Percentiles rank a stretch among this genome's conserved stretches.
Conservation (phyloP, 257 asterid genomes). For the Ocimum tenuiflorum region DNA sequence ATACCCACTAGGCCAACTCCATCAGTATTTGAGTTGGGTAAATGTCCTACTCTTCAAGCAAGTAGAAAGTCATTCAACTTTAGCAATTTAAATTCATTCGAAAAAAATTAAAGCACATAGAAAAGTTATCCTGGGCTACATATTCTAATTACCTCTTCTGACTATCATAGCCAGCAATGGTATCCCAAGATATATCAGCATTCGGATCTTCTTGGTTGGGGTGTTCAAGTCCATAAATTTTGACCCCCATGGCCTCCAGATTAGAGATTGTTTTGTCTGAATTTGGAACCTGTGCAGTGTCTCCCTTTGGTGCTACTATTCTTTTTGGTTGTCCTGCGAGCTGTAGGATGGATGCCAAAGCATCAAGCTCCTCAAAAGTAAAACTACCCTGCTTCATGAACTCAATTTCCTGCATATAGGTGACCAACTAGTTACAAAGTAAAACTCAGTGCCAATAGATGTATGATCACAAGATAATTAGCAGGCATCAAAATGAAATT, state of each 20-base stretch:
- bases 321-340: constrained; percentile 55
- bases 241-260: constrained; percentile 84
- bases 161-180: constrained; percentile 80
- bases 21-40: neutral
- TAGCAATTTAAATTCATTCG: neutral
- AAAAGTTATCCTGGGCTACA: constrained; percentile 2
- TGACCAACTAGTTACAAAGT: constrained; percentile 7
- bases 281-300: constrained; percentile 31
- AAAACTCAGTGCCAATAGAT: neutral
- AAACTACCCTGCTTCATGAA: constrained; percentile 76
- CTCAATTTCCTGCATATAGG: constrained; percentile 65
- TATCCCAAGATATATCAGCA: constrained; percentile 73
- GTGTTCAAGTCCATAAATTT: constrained; percentile 62
- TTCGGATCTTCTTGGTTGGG: constrained; percentile 36
- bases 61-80: neutral
- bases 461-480: neutral
- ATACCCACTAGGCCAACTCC: no score
- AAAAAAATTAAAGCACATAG: constrained; percentile 3
- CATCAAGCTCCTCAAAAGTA: constrained; percentile 78
- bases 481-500: neutral
- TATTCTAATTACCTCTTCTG: constrained; percentile 58
- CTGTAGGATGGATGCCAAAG: constrained; percentile 58
- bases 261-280: constrained; percentile 51
- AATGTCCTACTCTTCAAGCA: neutral
- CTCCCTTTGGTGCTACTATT: constrained; percentile 40